Conservation (phyloP, 106 monocot species). For the Platanthera zijinensis region DNA sequence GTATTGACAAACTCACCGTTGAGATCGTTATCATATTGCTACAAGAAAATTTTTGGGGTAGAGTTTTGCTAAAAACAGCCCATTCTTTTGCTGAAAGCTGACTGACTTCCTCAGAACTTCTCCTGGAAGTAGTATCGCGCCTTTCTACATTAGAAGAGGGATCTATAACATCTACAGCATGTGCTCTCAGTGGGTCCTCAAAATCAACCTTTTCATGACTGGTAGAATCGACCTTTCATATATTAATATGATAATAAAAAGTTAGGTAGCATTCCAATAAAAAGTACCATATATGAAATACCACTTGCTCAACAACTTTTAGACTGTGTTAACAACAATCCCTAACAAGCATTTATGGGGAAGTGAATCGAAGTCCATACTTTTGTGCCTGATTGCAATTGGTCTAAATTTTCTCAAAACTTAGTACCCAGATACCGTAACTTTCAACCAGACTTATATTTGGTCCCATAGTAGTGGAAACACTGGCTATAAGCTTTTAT, state of each 20-base stretch:
- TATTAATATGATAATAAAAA: neutral
- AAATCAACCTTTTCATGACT: slow-evolving; percentile 11
- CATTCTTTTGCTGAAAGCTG: slow-evolving; percentile 26
- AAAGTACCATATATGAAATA: neutral
- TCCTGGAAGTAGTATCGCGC: neutral
- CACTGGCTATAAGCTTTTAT: neutral
- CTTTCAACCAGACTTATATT: neutral
- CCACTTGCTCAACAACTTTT: neutral
- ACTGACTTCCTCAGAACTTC: slow-evolving; percentile 8
- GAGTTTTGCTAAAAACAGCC: slow-evolving; percentile 19
- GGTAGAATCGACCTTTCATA: slow-evolving; percentile 8
- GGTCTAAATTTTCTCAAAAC: neutral
- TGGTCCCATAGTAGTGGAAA: neutral
- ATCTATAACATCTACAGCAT: slow-evolving; percentile 2
- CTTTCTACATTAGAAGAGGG: neutral
- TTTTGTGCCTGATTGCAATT: neutral
- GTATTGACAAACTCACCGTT: slow-evolving; percentile 13
- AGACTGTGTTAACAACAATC: neutral
- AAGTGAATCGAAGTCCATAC: neutral
- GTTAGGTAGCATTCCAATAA: neutral
- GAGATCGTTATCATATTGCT: slow-evolving; percentile 21
- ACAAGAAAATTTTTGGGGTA: slow-evolving; percentile 25
- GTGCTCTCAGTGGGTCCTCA: slow-evolving; percentile 24
- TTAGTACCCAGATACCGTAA: neutral
- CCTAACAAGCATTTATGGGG: neutral